Percentiles rank a stretch among this genome's conserved stretches.
phyloP scores from a whole-genome alignment of 192 early-diverging fungal species.

The Kappamyces sp. region DNA sequence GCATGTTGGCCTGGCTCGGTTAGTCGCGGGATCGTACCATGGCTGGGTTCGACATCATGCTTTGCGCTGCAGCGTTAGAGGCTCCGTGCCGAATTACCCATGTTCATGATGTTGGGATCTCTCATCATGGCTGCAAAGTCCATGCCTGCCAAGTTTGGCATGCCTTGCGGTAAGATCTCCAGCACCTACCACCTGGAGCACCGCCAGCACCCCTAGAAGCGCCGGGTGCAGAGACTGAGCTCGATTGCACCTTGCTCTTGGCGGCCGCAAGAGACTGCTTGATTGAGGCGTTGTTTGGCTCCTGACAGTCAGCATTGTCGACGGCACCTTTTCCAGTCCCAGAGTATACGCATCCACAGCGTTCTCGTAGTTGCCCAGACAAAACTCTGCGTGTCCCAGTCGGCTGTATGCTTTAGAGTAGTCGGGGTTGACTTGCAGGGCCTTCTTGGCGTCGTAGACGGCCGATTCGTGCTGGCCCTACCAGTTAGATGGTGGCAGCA shows the following conservation, averaged over 20 bases:
- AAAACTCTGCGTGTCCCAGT: conserved; percentile 92
- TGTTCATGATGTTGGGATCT: conserved; percentile 93
- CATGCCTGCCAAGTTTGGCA: conserved; percentile 52
- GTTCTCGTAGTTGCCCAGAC: conserved; percentile 73
- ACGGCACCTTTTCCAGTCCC: conserved; percentile 58
- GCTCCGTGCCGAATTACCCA: conserved; percentile 46
- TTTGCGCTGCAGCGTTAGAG: conserved; percentile 20
- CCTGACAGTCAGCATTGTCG: conserved; percentile 67
- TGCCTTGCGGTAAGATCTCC: conserved; percentile 27
- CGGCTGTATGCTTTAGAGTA: conserved; percentile 94
- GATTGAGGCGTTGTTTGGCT: conserved; percentile 76
- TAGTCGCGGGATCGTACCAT: conserved; percentile 65
- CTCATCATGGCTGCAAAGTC: conserved; percentile 78
- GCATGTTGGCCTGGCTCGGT: conserved; percentile 71
- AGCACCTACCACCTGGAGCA: conserved; percentile 44
- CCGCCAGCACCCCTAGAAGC: conserved; percentile 6
- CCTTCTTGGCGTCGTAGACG: conserved; percentile 78
- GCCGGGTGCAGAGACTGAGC: not conserved
- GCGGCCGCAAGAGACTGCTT: conserved; percentile 69
- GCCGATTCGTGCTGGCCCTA: conserved; percentile 79
- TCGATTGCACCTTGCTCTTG: conserved; percentile 30
- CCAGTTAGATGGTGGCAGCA: not conserved
- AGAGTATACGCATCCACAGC: conserved; percentile 87
- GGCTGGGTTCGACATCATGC: conserved; percentile 61
- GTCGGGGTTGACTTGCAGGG: conserved; percentile 75